Evolutionary conservation across 2,329 filamentous ascomycete genomes (phyloP), one percentile per base, ranked within the genome.

Genomic region (Sporothrix pallida): DNA sequence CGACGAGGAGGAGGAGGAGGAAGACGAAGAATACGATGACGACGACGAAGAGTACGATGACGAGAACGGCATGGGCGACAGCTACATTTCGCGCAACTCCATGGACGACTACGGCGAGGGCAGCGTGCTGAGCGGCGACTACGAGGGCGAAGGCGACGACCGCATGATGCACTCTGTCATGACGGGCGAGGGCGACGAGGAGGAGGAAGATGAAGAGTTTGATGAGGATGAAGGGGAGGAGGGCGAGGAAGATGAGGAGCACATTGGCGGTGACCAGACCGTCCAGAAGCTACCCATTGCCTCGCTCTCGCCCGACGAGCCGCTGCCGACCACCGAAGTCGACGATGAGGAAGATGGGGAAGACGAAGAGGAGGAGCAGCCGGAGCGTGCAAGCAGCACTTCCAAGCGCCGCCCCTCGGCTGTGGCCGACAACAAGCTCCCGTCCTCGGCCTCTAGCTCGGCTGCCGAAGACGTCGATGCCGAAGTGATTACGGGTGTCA

Each of bases 401-500:
- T n/a, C 67, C 44, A 65, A 65, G 23, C 60, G 26, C 8, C 31
- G 31, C 2, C 31, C 48, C 9, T 12, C 60, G 42, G 48, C 58
- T 8, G 48, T 12, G 12, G 2, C 67, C 23, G 42, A 44, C 62
- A 37, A 63, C 17, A 44, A 56, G 3, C 37, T 26, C 13, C 7
- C 68, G 1, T 65, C 67, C 15, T 65, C 48, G 26, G 72, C 71
- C 62, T 75, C 76, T 13, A 73, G 72, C 69, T 74, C 78, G 1
- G 78, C 79, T 1, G 79, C 83, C 6, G 81, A 84, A 74, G 89
- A 90, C 76, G 72, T 84, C 12, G 82, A 83, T 72, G 89, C 87
- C 2, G 88, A 90, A 79, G 77, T 89, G 42, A 90, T 90, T 72
- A 90, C 88, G 20, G 89, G 89, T 72, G 80, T 91, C 81, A 84